A percentile compares a stretch with the other conserved stretches of the same genome.
Evolutionary conservation across 139 green algal genomes (phyloP).

Genomic region (Tetradesmus obliquus): DNA sequence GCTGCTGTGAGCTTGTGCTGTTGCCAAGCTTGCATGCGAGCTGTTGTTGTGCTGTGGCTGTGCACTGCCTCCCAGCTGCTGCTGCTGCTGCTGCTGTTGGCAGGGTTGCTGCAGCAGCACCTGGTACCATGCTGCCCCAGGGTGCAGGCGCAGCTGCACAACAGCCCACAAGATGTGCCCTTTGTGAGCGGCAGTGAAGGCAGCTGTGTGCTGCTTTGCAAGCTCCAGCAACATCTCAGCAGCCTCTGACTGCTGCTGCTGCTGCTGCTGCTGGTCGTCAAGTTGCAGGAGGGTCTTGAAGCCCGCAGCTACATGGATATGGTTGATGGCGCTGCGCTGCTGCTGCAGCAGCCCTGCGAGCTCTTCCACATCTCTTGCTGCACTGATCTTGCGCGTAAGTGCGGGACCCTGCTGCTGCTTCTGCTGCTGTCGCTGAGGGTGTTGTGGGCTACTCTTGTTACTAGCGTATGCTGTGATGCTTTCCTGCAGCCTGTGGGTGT

Average conservation of each 20-base stretch:
- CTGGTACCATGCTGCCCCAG: background rate
- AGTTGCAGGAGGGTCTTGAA: constrained; percentile 12
- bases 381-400: constrained; percentile 26
- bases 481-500: background rate
- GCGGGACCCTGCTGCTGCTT: background rate
- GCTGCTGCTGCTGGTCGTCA: constrained; percentile 33
- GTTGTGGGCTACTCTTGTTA: background rate
- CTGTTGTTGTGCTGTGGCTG: background rate
- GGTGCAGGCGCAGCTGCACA: constrained; percentile 1
- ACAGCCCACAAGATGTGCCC: background rate
- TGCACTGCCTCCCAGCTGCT: background rate
- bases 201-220: background rate
- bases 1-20: background rate
- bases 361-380: background rate
- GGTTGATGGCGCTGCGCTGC: constrained; percentile 29
- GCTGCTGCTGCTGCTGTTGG: constrained; percentile 19
- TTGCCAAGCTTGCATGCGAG: background rate
- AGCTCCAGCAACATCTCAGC: background rate
- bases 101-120: background rate
- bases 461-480: background rate
- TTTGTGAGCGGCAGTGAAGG: background rate
- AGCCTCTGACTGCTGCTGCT: background rate
- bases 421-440: background rate
- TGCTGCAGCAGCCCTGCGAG: background rate
- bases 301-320: constrained; percentile 36